These are phyloP conservation scores for Nemania abortiva DNA, from an alignment of 2,329 filamentous ascomycete species.

Conservation along the genomic window DNA sequence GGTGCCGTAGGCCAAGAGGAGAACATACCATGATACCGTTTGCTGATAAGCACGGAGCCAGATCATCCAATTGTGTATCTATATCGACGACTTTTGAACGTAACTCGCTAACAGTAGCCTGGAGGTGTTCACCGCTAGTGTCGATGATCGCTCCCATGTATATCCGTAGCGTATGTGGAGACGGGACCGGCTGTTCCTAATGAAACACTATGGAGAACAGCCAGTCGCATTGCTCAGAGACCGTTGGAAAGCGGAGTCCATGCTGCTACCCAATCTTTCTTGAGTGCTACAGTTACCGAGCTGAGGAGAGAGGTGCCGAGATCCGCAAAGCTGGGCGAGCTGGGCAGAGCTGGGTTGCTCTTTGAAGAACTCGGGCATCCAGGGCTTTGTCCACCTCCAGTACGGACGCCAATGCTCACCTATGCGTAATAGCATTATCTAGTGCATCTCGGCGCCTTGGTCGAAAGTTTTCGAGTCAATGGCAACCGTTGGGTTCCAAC, in stretches of 20 bases:
- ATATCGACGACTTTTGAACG: not conserved
- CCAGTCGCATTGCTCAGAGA: conserved; percentile 17
- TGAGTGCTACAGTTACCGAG: conserved; percentile 7
- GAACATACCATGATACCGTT: not conserved
- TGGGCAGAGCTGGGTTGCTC: conserved; percentile 13
- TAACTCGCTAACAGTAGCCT: not conserved
- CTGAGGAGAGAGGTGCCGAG: conserved; percentile 24
- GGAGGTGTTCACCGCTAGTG: conserved; percentile 23
- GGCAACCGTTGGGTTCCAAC: conserved; percentile 24
- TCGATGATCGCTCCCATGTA: conserved; percentile 21
- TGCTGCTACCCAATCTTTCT: conserved; percentile 6
- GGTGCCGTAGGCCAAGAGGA: conserved; percentile 2
- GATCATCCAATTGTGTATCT: not conserved
- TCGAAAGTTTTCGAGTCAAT: not conserved
- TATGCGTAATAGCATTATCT: conserved; percentile 14
- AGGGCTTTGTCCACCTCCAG: not conserved
- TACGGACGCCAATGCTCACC: not conserved
- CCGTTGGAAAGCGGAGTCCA: conserved; percentile 17
- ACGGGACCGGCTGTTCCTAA: conserved; percentile 11
- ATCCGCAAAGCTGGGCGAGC: conserved; percentile 5
- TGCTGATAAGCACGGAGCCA: conserved; percentile 1
- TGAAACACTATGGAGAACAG: conserved; percentile 23
- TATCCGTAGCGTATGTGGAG: conserved; percentile 22
- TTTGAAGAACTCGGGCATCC: not conserved
- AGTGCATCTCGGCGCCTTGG: conserved; percentile 8